Percentiles rank a stretch among this genome's conserved stretches.
Conservation (phyloP, 2,329 filamentous ascomycete genomes). For the Paraconiothyrium sp. region DNA sequence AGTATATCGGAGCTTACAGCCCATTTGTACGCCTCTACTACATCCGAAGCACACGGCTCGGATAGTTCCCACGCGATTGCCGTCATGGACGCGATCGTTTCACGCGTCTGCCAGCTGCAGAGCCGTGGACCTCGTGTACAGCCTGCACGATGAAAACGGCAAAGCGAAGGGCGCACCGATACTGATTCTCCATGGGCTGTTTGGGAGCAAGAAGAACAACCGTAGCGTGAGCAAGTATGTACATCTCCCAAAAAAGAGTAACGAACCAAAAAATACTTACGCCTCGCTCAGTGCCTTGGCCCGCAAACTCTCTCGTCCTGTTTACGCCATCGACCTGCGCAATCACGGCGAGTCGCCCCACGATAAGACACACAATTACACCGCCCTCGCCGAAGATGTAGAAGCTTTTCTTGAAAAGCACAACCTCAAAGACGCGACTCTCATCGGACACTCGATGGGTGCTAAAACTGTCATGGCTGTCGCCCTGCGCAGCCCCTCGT, state of each 20-base stretch:
- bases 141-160: slow-evolving; percentile 47
- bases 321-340: slow-evolving; percentile 88
- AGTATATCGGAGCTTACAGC: slow-evolving; percentile 24
- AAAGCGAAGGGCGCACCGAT: slow-evolving; percentile 69
- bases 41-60: slow-evolving; percentile 24
- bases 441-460: slow-evolving; percentile 97
- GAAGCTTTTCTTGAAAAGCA: slow-evolving; percentile 79
- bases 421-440: slow-evolving; percentile 72
- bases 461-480: slow-evolving; percentile 93
- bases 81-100: slow-evolving; percentile 39
- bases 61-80: slow-evolving; percentile 15
- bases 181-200: slow-evolving; percentile 89
- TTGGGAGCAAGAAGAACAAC: slow-evolving; percentile 96
- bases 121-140: slow-evolving; percentile 45
- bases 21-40: slow-evolving; percentile 23
- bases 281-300: slow-evolving; percentile 72
- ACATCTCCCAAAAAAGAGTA: not conserved
- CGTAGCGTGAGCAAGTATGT: slow-evolving; percentile 87
- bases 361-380: slow-evolving; percentile 78
- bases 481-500: slow-evolving; percentile 74
- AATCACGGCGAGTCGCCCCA: slow-evolving; percentile 95
- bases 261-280: not conserved
- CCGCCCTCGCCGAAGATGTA: slow-evolving; percentile 83
- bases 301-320: slow-evolving; percentile 78
- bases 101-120: slow-evolving; percentile 35